Conservation (phyloP, 345 rosid species). For the Cardamine chenopodiifolia region DNA sequence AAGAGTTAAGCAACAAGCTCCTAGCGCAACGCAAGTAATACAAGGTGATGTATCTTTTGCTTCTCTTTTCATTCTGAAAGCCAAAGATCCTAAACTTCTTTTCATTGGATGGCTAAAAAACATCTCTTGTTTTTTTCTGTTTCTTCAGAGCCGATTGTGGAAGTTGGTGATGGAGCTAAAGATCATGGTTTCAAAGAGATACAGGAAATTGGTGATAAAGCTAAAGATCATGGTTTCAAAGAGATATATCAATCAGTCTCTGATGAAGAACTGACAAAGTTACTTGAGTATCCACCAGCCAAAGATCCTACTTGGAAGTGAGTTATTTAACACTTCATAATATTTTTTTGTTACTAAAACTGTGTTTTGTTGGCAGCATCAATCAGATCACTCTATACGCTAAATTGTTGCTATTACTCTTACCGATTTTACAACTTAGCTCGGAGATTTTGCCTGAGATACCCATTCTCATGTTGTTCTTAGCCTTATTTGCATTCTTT, state of each 20-base stretch:
- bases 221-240: conserved; percentile 30
- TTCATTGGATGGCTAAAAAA: not conserved
- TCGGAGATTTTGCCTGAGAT: not conserved
- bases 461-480: not conserved
- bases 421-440: not conserved
- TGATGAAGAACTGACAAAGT: conserved; percentile 26
- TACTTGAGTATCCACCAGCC: conserved; percentile 50
- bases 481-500: conserved; percentile 11
- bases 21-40: conserved; percentile 18
- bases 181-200: conserved; percentile 34
- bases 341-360: conserved; percentile 2
- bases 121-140: conserved; percentile 16
- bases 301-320: conserved; percentile 58
- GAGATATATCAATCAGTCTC: conserved; percentile 30
- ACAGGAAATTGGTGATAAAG: conserved; percentile 39
- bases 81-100: conserved; percentile 27
- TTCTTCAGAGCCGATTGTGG: conserved; percentile 39
- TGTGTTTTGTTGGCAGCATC: not conserved
- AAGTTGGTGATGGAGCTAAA: conserved; percentile 36
- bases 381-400: conserved; percentile 8
- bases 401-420: not conserved
- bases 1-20: conserved; percentile 20
- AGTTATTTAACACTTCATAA: conserved; percentile 27
- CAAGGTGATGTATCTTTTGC: conserved; percentile 25
- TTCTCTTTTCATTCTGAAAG: conserved; percentile 15